Conservation (phyloP, 768 basidiomycete genomes). For the Tephrocybe sp. region DNA sequence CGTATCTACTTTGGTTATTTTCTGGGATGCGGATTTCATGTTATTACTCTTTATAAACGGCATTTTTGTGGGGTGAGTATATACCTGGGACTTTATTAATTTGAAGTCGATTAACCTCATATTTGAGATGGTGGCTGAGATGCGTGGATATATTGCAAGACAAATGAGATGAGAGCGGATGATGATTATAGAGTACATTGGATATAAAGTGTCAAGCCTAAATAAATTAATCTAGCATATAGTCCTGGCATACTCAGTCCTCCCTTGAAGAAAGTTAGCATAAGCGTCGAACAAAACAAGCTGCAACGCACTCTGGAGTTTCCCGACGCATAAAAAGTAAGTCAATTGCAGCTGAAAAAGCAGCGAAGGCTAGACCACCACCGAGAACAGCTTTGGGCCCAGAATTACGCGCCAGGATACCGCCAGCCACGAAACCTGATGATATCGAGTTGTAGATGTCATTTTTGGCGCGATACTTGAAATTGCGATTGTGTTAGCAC, state of each 20-base stretch:
- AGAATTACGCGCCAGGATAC: constrained; percentile 81
- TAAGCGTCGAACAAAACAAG: constrained; percentile 9
- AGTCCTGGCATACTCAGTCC: constrained; percentile 45
- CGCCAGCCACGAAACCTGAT: constrained; percentile 88
- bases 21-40: constrained; percentile 1
- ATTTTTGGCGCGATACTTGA: constrained; percentile 92
- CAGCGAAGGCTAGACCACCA: constrained; percentile 90
- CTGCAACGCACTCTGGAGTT: constrained; percentile 76
- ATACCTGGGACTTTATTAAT: neutral
- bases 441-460: constrained; percentile 91
- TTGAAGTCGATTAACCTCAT: neutral
- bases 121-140: neutral
- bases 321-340: constrained; percentile 73
- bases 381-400: constrained; percentile 86
- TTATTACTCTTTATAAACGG: neutral
- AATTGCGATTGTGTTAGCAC: neutral
- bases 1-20: neutral
- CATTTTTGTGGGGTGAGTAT: constrained; percentile 1
- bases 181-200: constrained; percentile 20
- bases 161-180: neutral
- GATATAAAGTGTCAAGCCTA: constrained; percentile 16
- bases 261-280: constrained; percentile 27
- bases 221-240: constrained; percentile 32
- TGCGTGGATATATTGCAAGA: constrained; percentile 5
- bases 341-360: constrained; percentile 92